These are phyloP conservation scores for Apiospora rasikravindrae DNA, from an alignment of 2,329 filamentous ascomycete genomes.

Conservation along the genomic window DNA sequence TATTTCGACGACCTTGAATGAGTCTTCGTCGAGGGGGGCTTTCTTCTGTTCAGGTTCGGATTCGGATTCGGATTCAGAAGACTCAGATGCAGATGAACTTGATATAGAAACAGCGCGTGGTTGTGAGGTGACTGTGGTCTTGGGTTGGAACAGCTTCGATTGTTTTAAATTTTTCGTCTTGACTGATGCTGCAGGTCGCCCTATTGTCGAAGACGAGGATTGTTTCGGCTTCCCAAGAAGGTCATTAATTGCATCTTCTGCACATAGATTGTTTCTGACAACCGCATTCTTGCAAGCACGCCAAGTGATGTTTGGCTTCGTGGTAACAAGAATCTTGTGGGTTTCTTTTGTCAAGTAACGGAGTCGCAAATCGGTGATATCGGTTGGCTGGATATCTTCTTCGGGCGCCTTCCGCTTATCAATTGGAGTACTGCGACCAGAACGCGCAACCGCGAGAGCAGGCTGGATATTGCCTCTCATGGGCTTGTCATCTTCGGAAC, in stretches of 20 bases:
- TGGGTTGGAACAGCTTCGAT: not conserved
- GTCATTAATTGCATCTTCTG: conserved; percentile 21
- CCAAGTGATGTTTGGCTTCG: conserved; percentile 33
- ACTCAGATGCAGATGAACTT: not conserved
- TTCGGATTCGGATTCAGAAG: conserved; percentile 14
- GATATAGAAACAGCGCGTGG: not conserved
- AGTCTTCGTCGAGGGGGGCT: conserved; percentile 34
- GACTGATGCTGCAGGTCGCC: not conserved
- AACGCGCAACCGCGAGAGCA: conserved; percentile 24
- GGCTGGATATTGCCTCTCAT: conserved; percentile 40
- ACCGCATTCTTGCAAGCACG: conserved; percentile 38
- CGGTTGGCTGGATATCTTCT: conserved; percentile 33
- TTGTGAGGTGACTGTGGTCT: not conserved
- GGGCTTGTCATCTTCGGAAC: conserved; percentile 38
- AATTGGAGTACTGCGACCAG: not conserved
- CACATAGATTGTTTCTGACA: conserved; percentile 13
- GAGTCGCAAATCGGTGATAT: conserved; percentile 38
- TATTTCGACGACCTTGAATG: conserved; percentile 35
- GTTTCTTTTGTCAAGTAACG: conserved; percentile 38
- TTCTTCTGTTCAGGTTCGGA: conserved; percentile 26
- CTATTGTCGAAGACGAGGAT: conserved; percentile 3
- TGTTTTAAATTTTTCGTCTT: not conserved
- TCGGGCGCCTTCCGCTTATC: conserved; percentile 20
- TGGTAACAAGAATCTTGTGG: conserved; percentile 35
- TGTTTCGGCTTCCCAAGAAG: conserved; percentile 22